phyloP scores from a whole-genome alignment of 2,329 filamentous ascomycete genomes.

The Calonectria honghensis region DNA sequence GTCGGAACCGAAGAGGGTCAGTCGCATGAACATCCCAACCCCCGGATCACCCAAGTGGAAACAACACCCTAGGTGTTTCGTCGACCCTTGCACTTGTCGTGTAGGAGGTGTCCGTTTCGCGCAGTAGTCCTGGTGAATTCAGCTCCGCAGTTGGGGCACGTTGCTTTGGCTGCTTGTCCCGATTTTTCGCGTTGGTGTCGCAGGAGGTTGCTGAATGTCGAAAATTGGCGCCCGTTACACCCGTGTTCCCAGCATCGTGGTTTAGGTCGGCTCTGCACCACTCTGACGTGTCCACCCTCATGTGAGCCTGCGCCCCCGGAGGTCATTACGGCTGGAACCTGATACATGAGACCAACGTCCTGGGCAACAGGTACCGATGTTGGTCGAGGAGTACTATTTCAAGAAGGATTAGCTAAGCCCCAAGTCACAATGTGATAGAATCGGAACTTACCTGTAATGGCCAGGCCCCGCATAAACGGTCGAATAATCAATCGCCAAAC shows the following conservation, averaged over 20 bases:
- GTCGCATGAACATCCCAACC: constrained; percentile 45
- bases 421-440: constrained; percentile 26
- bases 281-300: constrained; percentile 74
- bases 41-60: constrained; percentile 40
- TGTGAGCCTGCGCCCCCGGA: constrained; percentile 59
- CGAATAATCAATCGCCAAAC: constrained; percentile 67
- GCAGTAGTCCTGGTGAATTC: constrained; percentile 94
- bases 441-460: constrained; percentile 64
- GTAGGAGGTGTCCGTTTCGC: constrained; percentile 87
- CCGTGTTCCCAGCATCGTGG: constrained; percentile 98
- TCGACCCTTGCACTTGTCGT: constrained; percentile 92
- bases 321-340: constrained; percentile 62
- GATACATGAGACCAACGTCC: constrained; percentile 66
- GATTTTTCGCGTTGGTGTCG: constrained; percentile 96
- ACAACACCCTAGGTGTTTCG: constrained; percentile 53
- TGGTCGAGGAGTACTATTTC: constrained; percentile 61
- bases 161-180: constrained; percentile 90
- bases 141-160: constrained; percentile 92
- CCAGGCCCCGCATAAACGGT: constrained; percentile 58
- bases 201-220: constrained; percentile 95
- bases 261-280: constrained; percentile 88
- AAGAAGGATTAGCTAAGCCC: constrained; percentile 45
- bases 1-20: constrained; percentile 43
- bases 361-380: constrained; percentile 62
- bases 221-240: constrained; percentile 96